A percentile compares a stretch with the other conserved stretches of the same genome.
Conservation (phyloP, 2,329 filamentous ascomycete species). For the Aspergillus flavus region DNA sequence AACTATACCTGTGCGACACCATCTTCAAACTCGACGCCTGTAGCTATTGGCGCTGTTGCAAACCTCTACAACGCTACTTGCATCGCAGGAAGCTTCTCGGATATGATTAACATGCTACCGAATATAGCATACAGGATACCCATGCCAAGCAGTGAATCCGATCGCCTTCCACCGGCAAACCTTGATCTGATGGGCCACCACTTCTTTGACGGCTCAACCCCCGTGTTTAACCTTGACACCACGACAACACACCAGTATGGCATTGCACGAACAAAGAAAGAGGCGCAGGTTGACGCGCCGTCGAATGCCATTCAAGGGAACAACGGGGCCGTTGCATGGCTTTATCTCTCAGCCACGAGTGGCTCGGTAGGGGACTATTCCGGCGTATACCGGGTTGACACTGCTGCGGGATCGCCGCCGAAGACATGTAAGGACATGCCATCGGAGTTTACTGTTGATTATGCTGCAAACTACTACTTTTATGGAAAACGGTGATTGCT, state of each 20-base stretch:
- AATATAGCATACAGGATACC: slow-evolving; percentile 69
- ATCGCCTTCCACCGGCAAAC: slow-evolving; percentile 55
- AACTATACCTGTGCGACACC: slow-evolving; percentile 83
- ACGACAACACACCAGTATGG: slow-evolving; percentile 50
- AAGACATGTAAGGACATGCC: slow-evolving; percentile 69
- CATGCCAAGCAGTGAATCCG: slow-evolving; percentile 45
- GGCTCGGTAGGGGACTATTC: slow-evolving; percentile 65
- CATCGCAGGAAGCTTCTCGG: slow-evolving; percentile 69
- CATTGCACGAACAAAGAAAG: slow-evolving; percentile 65
- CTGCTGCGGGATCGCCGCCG: slow-evolving; percentile 77
- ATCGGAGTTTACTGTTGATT: slow-evolving; percentile 71
- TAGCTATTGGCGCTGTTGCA: slow-evolving; percentile 72
- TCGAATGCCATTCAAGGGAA: slow-evolving; percentile 60
- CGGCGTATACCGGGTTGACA: slow-evolving; percentile 81
- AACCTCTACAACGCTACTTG: slow-evolving; percentile 88
- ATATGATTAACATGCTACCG: slow-evolving; percentile 66
- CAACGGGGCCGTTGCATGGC: slow-evolving; percentile 74
- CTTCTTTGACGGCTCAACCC: slow-evolving; percentile 73
- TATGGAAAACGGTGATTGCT: slow-evolving; percentile 34
- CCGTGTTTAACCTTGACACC: slow-evolving; percentile 78
- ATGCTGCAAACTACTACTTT: slow-evolving; percentile 79
- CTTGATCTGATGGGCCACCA: slow-evolving; percentile 73
- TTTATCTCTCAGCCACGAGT: slow-evolving; percentile 63
- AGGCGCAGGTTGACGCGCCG: slow-evolving; percentile 65
- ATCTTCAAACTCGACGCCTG: slow-evolving; percentile 64